Evolutionary conservation across 2,329 filamentous ascomycete species (phyloP).

Genomic region (Epichloe baconii): DNA sequence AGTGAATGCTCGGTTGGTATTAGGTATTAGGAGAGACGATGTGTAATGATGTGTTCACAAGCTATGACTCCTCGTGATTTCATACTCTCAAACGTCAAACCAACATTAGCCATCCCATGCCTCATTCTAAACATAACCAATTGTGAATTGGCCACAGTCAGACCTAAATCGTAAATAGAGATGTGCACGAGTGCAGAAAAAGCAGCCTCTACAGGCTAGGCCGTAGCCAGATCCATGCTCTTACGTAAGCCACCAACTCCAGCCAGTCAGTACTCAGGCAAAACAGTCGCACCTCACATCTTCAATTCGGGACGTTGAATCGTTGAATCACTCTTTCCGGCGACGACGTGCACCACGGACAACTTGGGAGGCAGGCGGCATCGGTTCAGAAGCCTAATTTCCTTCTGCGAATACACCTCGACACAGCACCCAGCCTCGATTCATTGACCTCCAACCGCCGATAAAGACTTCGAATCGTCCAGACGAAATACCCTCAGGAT

Average conservation of each 20-base stretch:
- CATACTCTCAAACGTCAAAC: too few relatives aligned
- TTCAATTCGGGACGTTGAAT: not conserved
- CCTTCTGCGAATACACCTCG: not conserved
- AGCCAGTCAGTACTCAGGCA: not conserved
- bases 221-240: not conserved
- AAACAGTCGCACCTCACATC: conserved; percentile 2
- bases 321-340: not conserved
- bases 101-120: too few relatives aligned
- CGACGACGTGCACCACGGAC: not conserved
- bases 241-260: conserved; percentile 1
- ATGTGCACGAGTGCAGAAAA: not conserved
- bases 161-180: too few relatives aligned
- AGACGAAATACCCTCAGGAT: conserved; percentile 41
- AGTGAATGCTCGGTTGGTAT: too few relatives aligned
- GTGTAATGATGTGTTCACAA: too few relatives aligned
- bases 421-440: not conserved
- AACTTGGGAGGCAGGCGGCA: conserved; percentile 1
- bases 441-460: not conserved
- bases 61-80: too few relatives aligned
- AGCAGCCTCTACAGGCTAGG: not conserved
- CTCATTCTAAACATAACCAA: too few relatives aligned
- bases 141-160: too few relatives aligned
- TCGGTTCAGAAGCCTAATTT: not conserved
- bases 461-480: not conserved
- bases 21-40: too few relatives aligned